A percentile compares a stretch with the other conserved stretches of the same genome.
Conservation (phyloP, 192 early-diverging fungal genomes). For the Coemansia erecta region DNA sequence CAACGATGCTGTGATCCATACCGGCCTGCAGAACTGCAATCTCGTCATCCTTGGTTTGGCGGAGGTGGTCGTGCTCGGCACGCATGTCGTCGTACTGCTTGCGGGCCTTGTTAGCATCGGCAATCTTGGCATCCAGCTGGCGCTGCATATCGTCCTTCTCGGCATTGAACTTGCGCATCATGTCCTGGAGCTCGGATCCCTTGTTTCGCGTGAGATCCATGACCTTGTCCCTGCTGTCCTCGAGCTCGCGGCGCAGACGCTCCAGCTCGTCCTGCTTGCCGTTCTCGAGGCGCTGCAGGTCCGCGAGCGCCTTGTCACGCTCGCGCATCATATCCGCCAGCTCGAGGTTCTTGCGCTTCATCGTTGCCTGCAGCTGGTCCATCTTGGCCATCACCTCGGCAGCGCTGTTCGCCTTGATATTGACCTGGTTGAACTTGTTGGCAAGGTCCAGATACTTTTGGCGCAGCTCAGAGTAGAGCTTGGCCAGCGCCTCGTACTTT, state of each 20-base stretch:
- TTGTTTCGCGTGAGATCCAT: slow-evolving; percentile 76
- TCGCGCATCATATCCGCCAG: slow-evolving; percentile 89
- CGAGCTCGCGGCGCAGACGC: slow-evolving; percentile 75
- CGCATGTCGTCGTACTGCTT: slow-evolving; percentile 44
- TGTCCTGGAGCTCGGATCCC: slow-evolving; percentile 77
- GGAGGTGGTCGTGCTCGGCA: slow-evolving; percentile 34
- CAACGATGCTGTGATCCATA: slow-evolving; percentile 76
- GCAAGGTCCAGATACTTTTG: slow-evolving; percentile 94
- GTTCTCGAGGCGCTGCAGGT: slow-evolving; percentile 74
- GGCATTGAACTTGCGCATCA: slow-evolving; percentile 76
- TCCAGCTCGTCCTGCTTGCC: slow-evolving; percentile 81
- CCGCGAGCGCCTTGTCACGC: slow-evolving; percentile 78
- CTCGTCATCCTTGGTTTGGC: slow-evolving; percentile 70
- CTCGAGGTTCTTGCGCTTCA: slow-evolving; percentile 73
- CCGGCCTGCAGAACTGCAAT: slow-evolving; percentile 74
- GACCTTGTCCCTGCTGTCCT: slow-evolving; percentile 72
- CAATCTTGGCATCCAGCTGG: slow-evolving; percentile 39
- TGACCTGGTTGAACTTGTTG: slow-evolving; percentile 84
- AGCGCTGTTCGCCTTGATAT: slow-evolving; percentile 75
- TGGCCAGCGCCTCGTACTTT: slow-evolving; percentile 96
- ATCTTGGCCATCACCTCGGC: slow-evolving; percentile 81
- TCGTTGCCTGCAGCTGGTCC: slow-evolving; percentile 74
- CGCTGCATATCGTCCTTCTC: slow-evolving; percentile 83
- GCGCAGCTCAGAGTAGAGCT: slow-evolving; percentile 94
- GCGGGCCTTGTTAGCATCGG: slow-evolving; percentile 42